Conservation (phyloP, 306 rosid genomes). For the Acacia acuminata region DNA sequence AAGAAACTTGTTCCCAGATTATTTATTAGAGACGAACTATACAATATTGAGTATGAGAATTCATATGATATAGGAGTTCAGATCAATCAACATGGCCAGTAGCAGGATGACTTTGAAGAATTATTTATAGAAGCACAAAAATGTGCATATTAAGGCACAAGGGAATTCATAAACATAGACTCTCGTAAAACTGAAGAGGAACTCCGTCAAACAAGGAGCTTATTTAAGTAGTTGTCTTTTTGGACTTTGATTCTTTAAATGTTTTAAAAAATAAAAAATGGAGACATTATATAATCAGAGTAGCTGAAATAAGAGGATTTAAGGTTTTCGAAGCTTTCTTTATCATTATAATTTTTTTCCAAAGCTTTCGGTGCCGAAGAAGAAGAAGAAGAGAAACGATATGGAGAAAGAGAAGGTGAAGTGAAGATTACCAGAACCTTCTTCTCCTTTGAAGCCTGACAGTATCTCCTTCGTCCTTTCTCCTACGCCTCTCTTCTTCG, state of each 20-base stretch:
- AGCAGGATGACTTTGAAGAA: not conserved
- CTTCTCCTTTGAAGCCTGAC: not conserved
- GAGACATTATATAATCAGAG: too few species aligned
- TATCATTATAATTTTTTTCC: too few species aligned
- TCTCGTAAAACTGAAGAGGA: not conserved
- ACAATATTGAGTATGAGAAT: not conserved
- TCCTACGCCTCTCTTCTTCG: not conserved
- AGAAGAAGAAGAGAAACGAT: too few species aligned
- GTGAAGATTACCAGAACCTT: not conserved
- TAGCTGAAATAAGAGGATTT: too few species aligned
- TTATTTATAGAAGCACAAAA: not conserved
- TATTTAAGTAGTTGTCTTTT: not conserved
- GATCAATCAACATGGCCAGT: not conserved
- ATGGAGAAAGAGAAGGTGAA: not conserved
- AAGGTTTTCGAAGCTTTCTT: too few species aligned
- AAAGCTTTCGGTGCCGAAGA: not conserved
- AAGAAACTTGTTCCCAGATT: not conserved
- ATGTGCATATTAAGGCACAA: not conserved
- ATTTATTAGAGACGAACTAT: not conserved
- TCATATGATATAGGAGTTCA: not conserved
- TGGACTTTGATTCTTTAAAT: not conserved
- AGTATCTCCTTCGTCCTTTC: not conserved
- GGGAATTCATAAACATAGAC: not conserved
- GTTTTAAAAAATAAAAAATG: too few species aligned
- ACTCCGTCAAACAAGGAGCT: not conserved